Evolutionary conservation across 331 rosid genomes (phyloP).

Genomic region (Pyrus hybrid): DNA sequence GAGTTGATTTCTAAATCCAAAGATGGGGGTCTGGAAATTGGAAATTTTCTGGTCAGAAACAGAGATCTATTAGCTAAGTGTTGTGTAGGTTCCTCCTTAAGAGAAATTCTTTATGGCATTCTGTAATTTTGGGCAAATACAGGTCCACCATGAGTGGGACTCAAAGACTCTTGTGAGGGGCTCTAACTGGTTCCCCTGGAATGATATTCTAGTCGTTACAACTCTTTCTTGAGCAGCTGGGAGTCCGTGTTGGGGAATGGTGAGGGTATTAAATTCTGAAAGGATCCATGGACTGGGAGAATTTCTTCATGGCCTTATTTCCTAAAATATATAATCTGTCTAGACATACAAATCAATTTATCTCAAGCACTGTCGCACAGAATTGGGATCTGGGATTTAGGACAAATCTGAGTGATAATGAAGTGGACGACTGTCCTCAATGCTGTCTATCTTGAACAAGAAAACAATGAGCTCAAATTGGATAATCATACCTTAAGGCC

Average conservation of each 20-base stretch:
- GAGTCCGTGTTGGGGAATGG: background rate
- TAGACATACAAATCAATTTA: background rate
- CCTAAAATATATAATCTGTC: background rate
- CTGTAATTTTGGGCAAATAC: background rate
- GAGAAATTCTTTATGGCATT: background rate
- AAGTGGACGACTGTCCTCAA: background rate
- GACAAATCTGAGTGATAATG: background rate
- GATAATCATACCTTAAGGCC: slow-evolving; percentile 71
- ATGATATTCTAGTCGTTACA: too few relatives aligned
- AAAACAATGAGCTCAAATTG: slow-evolving; percentile 1
- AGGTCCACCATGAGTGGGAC: background rate
- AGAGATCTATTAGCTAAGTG: background rate
- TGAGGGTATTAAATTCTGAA: background rate
- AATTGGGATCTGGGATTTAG: background rate
- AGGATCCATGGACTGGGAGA: background rate
- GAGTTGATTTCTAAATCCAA: background rate
- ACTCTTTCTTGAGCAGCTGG: background rate
- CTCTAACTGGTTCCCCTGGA: background rate
- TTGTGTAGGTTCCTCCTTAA: background rate
- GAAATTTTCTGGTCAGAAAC: background rate
- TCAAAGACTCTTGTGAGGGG: background rate
- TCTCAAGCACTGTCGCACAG: background rate
- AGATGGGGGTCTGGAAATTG: background rate
- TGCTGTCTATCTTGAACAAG: background rate
- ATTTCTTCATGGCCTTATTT: background rate